phyloP scores from a whole-genome alignment of 495 filamentous ascomycete species.

The Daldinia bambusicola region DNA sequence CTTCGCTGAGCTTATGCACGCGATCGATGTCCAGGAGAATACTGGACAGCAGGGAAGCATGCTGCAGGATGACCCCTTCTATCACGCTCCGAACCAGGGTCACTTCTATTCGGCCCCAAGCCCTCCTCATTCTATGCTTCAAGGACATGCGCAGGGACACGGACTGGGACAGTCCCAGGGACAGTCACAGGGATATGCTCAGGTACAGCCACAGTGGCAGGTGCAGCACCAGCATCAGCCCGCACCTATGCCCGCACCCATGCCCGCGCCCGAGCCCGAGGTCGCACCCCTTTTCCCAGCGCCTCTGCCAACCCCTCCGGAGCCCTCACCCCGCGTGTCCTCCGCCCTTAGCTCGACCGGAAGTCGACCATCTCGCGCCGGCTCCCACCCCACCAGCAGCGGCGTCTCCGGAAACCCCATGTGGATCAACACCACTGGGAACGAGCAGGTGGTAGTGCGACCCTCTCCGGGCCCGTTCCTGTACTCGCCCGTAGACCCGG shows the following conservation, averaged over 20 bases:
- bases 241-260: not conserved
- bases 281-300: not conserved
- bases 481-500: constrained; percentile 20
- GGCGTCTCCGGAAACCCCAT: not conserved
- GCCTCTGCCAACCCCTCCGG: not conserved
- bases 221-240: too few relatives aligned
- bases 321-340: not conserved
- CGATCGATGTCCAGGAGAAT: constrained; percentile 12
- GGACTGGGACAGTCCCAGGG: too few relatives aligned
- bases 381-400: not conserved
- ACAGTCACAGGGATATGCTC: too few relatives aligned
- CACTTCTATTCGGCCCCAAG: too few relatives aligned
- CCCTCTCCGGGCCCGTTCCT: constrained; percentile 36
- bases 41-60: not conserved
- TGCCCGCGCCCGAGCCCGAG: not conserved
- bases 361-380: not conserved
- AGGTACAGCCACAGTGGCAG: too few relatives aligned
- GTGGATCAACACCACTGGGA: not conserved
- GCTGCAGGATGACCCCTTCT: constrained; percentile 33
- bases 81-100: not conserved
- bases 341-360: not conserved
- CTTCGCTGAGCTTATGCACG: not conserved
- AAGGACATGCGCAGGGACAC: too few relatives aligned
- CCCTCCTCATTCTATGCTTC: too few relatives aligned
- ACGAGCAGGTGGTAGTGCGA: constrained; percentile 10